phyloP scores from a whole-genome alignment of 805 yeast species.

The Lipomyces yamadae region DNA sequence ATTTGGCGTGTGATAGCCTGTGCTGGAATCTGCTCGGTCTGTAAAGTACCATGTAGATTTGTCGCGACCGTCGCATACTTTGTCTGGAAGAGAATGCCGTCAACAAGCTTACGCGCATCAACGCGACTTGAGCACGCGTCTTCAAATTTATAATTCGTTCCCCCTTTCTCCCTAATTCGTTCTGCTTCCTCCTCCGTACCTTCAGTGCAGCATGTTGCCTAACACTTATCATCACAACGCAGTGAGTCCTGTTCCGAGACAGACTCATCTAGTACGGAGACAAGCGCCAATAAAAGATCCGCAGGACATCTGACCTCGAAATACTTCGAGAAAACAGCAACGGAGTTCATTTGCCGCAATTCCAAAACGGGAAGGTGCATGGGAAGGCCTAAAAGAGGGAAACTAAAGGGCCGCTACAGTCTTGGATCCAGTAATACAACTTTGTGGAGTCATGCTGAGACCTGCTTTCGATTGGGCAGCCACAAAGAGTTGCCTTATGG shows the following conservation, averaged over 20 bases:
- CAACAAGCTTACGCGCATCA: neutral
- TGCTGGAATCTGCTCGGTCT: neutral
- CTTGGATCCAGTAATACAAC: slow-evolving; percentile 9
- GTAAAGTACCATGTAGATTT: slow-evolving; percentile 6
- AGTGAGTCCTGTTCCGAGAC: slow-evolving; percentile 8
- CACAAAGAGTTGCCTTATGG: neutral
- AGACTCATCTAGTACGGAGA: slow-evolving; percentile 9
- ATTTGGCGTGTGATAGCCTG: neutral
- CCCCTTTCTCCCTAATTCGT: neutral
- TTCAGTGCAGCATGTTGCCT: slow-evolving; percentile 9
- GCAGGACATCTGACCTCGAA: slow-evolving; percentile 5
- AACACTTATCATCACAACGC: slow-evolving; percentile 3
- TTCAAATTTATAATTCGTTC: no score
- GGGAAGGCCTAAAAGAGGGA: slow-evolving; percentile 8
- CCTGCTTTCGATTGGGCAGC: slow-evolving; percentile 7
- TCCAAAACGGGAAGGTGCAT: slow-evolving; percentile 7
- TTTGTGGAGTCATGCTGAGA: slow-evolving; percentile 9
- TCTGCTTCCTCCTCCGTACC: slow-evolving; percentile 6
- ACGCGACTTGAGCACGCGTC: no score
- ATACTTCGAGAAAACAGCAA: slow-evolving; percentile 10
- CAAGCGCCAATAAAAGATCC: slow-evolving; percentile 3
- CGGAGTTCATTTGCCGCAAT: slow-evolving; percentile 8
- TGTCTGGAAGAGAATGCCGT: neutral
- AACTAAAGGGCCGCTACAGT: slow-evolving; percentile 6
- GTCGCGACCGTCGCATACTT: slow-evolving; percentile 4